Conservation (phyloP, 208 protist genomes). For the Phytomonas sp. region DNA sequence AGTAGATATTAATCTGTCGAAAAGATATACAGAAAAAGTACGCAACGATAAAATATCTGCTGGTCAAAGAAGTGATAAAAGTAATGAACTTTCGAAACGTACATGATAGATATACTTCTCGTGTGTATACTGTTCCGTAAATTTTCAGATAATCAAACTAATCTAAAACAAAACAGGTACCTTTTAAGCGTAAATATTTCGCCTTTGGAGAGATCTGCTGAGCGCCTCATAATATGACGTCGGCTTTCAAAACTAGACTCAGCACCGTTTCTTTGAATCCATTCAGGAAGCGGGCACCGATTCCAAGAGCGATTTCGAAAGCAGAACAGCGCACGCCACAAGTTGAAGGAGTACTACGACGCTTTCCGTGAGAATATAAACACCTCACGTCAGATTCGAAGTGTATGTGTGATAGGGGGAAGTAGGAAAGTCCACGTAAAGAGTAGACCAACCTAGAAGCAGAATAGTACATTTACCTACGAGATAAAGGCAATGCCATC, state of each 20-base stretch:
- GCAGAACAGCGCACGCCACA: neutral
- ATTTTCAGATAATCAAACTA: neutral
- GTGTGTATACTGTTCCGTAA: slow-evolving; percentile 8
- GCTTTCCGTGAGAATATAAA: neutral
- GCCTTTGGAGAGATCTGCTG: neutral
- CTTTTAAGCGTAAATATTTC: neutral
- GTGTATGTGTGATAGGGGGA: neutral
- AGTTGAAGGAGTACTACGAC: neutral
- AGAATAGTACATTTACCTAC: neutral
- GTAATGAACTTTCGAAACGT: neutral
- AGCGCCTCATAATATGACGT: neutral
- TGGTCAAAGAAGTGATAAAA: neutral
- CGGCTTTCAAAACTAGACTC: neutral
- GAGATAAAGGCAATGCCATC: neutral
- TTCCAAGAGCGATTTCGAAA: neutral
- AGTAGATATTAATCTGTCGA: slow-evolving; percentile 3
- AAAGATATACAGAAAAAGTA: slow-evolving; percentile 7
- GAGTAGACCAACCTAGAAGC: neutral
- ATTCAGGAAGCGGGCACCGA: neutral
- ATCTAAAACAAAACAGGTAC: slow-evolving; percentile 9
- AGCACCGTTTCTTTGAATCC: neutral
- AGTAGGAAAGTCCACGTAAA: neutral
- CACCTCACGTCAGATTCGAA: neutral
- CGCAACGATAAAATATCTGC: neutral
- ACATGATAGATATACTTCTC: slow-evolving; percentile 5